Conservation (phyloP, 2,329 filamentous ascomycete genomes). For the Apiospora pterosperma region DNA sequence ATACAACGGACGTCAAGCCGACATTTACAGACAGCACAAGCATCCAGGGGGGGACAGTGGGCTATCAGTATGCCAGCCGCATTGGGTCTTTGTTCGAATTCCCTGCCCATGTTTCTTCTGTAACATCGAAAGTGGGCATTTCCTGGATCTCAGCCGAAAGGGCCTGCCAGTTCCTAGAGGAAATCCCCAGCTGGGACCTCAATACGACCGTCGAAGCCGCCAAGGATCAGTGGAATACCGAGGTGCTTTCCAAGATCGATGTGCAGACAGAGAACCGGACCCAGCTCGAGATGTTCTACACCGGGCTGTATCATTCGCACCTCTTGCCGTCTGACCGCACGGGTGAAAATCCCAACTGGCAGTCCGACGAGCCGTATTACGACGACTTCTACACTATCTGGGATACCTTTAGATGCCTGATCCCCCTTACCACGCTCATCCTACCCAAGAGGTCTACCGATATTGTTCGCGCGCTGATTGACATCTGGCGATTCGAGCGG, state of each 20-base stretch:
- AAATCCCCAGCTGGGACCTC: slow-evolving; percentile 40
- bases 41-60: slow-evolving; percentile 46
- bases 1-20: slow-evolving; percentile 28
- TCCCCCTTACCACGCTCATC: slow-evolving; percentile 65
- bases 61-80: slow-evolving; percentile 48
- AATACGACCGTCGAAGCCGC: slow-evolving; percentile 35
- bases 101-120: slow-evolving; percentile 23
- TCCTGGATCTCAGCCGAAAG: slow-evolving; percentile 46
- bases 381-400: slow-evolving; percentile 55
- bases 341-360: slow-evolving; percentile 67
- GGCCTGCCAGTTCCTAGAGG: slow-evolving; percentile 45
- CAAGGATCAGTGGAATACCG: slow-evolving; percentile 41
- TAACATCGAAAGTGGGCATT: slow-evolving; percentile 49
- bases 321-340: slow-evolving; percentile 73
- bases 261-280: slow-evolving; percentile 38
- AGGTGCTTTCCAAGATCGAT: slow-evolving; percentile 41
- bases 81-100: slow-evolving; percentile 51
- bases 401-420: slow-evolving; percentile 67
- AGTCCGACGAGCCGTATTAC: slow-evolving; percentile 66
- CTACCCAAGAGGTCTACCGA: slow-evolving; percentile 61
- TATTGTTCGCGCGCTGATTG: slow-evolving; percentile 69
- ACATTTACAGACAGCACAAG: slow-evolving; percentile 49
- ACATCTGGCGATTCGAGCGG: slow-evolving; percentile 67
- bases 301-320: slow-evolving; percentile 67
- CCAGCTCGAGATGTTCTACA: slow-evolving; percentile 60